phyloP scores from a whole-genome alignment of 768 basidiomycete species.

The Boletellus sp. region DNA sequence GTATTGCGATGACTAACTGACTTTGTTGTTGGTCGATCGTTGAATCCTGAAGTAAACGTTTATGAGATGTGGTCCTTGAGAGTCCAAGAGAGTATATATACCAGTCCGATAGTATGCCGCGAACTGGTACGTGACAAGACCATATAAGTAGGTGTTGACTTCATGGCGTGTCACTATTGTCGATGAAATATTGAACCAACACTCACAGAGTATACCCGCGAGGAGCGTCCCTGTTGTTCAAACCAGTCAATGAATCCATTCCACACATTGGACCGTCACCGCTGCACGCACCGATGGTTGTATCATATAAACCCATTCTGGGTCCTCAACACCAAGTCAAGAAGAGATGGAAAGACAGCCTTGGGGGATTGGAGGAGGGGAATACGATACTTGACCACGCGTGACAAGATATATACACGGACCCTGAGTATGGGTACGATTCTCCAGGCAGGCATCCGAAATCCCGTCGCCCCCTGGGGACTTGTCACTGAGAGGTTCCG shows the following conservation, averaged over 20 bases:
- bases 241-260: not conserved
- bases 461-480: no score
- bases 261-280: no score
- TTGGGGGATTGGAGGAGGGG: no score
- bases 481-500: no score
- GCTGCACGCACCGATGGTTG: not conserved
- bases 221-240: constrained; percentile 10
- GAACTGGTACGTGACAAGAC: constrained; percentile 41
- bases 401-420: no score
- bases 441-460: no score
- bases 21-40: constrained; percentile 7
- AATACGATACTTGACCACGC: no score
- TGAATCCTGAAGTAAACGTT: not conserved
- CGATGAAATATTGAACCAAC: not conserved
- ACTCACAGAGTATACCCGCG: constrained; percentile 13
- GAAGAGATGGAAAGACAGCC: no score
- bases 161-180: not conserved
- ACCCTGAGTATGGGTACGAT: no score
- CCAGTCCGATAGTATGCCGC: constrained; percentile 32
- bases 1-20: not conserved
- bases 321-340: no score
- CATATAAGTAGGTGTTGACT: constrained; percentile 32
- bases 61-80: not conserved
- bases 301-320: not conserved
- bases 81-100: not conserved